Evolutionary conservation across 2,329 filamentous ascomycete species (phyloP), one percentile per base, ranked within the genome.

Genomic region (Helminthosporium solani): DNA sequence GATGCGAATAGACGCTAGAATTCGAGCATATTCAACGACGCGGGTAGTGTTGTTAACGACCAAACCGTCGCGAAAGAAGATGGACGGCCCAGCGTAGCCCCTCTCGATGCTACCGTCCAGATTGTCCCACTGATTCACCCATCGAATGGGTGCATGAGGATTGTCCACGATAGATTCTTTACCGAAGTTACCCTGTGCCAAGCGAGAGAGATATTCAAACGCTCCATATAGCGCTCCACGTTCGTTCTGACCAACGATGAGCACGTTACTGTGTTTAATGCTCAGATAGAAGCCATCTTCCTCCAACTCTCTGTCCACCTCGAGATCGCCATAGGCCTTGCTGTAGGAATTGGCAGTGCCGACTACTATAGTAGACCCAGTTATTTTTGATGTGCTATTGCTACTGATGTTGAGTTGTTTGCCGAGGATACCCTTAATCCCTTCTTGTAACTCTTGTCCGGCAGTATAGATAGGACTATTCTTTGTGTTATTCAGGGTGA

Each of bases 121-220:
- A 53, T 88, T 87, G 61, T 88, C 84, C 85, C 85, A 88, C 53
- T 88, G 79, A 58, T 88, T 88, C 0, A 82, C 78, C 85, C 85
- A 88, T 52, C 85, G 77, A 33, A 88, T 78, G 0, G 79, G 79
- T 0, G 79, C 81, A 46, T 77, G 74, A 0, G 84, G 83, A 52
- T 79, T 85, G 7, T 75, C 77, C 2, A 75, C 68, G 37, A 76
- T 75, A 3, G 75, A 62, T 0, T 76, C 72, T 1, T 72, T 54
- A 0, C 74, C 73, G 47, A 81, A 71, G 36, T 83, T 78, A 19
- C 76, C 79, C 61, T 83, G 83, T 0, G 78, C 81, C n/a, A 88
- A 71, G 63, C 79, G 75, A 1, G 81, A 83, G 8, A 88, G 74
- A 52, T 86, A 88, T 51, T 86, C 79, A 56, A 86, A 88, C 3